Evolutionary conservation across 2,329 filamentous ascomycete genomes (phyloP), one percentile per base, ranked within the genome.

Genomic region (Penicillium sp.): DNA sequence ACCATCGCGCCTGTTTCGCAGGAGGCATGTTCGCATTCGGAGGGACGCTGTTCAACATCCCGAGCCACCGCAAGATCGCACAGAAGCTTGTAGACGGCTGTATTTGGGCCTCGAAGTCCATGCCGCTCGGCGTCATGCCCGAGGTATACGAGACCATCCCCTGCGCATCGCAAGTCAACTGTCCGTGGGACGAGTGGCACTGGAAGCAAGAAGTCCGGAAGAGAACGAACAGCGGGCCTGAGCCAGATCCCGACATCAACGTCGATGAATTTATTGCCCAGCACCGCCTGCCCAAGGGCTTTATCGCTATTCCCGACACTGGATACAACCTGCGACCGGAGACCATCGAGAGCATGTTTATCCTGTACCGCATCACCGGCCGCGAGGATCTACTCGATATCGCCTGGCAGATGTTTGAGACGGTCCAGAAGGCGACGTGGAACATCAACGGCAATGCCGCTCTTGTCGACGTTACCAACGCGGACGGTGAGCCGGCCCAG

Each of bases 321-420:
- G 36, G 36, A 4, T 57, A 47, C 31, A 36, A 40, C 13, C 29
- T 57, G 42, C 86, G 85, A 15, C 87, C 87, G 14, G 88, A 94
- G 70, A 87, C 86, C 1, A 89, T 94, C 53, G 88, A 94, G 58
- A 88, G 84, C 1, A 81, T 94, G 10, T 94, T 88, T 77, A 86
- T 90, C 68, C 83, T 94, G 73, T 93, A 94, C 69, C 86, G 89
- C 59, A 87, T 94, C 65, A 94, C 87, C 0, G 89, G 87, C 33
- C 84, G 93, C 49, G 67, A 75, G 1, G 64, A 67, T 4, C 88
- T 87, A 76, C 83, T 84, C 60, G 87, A 94, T 18, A 83, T 84
- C 51, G 90, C 87, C 11, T 95, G 89, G 89, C 72, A 74, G 34
- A 94, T 95, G 87, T 95, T 88, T 61, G 69, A 81, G 48, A 74